Conservation (phyloP, 192 early-diverging fungal species). For the Chytriomyces hyalinus region DNA sequence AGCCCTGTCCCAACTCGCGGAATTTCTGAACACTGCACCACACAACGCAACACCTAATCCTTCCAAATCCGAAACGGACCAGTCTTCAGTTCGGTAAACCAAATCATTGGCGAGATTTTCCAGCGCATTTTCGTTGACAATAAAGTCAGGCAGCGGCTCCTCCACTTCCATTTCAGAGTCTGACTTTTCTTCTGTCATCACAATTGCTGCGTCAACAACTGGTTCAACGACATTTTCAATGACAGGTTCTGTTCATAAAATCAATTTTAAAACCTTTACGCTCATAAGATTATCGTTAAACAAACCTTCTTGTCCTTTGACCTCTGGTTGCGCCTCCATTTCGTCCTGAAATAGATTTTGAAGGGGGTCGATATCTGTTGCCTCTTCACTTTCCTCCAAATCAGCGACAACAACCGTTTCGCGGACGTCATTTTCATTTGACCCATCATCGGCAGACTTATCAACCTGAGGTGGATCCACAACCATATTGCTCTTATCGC, state of each 20-base stretch:
- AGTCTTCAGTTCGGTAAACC: neutral
- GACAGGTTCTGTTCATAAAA: too few species aligned
- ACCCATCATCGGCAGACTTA: too few species aligned
- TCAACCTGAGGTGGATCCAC: neutral
- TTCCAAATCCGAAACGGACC: conserved; percentile 33
- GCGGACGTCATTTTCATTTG: too few species aligned
- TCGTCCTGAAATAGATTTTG: conserved; percentile 13
- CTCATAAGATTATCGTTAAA: neutral
- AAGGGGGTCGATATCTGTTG: neutral
- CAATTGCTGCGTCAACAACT: too few species aligned
- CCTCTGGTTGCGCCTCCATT: neutral
- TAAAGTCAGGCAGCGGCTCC: neutral
- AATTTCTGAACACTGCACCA: conserved; percentile 3
- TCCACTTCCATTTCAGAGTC: neutral
- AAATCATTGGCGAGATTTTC: neutral
- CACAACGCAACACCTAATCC: conserved; percentile 31
- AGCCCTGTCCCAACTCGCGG: conserved; percentile 8
- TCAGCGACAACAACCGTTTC: too few species aligned
- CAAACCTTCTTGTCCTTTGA: neutral
- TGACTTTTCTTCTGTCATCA: too few species aligned
- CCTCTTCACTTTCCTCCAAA: neutral
- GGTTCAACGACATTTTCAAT: too few species aligned
- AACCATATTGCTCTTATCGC: too few species aligned
- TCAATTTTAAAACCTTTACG: too few species aligned
- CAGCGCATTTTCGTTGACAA: conserved; percentile 10